Base-by-base conservation (phyloP, 2,329 filamentous ascomycete genomes). In the Raffaelea arxii region DNA sequence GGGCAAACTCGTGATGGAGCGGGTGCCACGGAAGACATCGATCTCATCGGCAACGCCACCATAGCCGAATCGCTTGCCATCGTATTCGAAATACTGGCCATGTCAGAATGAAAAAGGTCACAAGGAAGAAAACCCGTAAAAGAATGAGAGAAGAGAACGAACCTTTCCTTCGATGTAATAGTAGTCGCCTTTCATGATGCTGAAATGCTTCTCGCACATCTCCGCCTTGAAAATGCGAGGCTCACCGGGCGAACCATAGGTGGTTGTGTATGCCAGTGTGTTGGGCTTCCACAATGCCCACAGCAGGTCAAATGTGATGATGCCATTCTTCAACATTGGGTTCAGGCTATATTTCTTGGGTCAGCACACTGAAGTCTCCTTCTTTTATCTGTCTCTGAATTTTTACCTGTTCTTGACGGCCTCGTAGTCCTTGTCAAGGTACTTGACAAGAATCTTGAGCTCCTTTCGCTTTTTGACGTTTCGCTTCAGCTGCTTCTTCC, bases 211-310 rank as follows among this genome's bases (percentile, higher is more conserved):
- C 56, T 81, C 80, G 0, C 84, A 82, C 52, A 81, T 76, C 49
- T 91, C 86, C 2, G 91, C 80, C 60, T 86, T 89, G 73, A 94
- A 91, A 10, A 84, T 84, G 16, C 86, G 78, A 2, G 87, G 85
- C 55, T 92, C 82, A 35, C 91, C 85, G 14, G 72, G 67, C 30
- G 78, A 80, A 3, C 84, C 84, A 52, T 94, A 94, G 0, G 86
- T 91, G 0, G 79, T 77, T 0, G 83, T 79, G 59, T 84, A 91
- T 1, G 80, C 83, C 19, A 94, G 76, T 0, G 86, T 88, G 56
- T 88, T 86, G 0, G 89, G 89, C 58, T 92, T 94, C 75, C 85
- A 94, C 4, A 95, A 66, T 0, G 88, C 87, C 89, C 89, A 94
- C 1, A 94, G 69, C 3, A 94, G 73, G 48, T 95, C 87, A 55